A percentile compares a stretch with the other conserved stretches of the same genome.
phyloP scores from a whole-genome alignment of 2,329 filamentous ascomycete genomes.

The Aspergillus neoniger region DNA sequence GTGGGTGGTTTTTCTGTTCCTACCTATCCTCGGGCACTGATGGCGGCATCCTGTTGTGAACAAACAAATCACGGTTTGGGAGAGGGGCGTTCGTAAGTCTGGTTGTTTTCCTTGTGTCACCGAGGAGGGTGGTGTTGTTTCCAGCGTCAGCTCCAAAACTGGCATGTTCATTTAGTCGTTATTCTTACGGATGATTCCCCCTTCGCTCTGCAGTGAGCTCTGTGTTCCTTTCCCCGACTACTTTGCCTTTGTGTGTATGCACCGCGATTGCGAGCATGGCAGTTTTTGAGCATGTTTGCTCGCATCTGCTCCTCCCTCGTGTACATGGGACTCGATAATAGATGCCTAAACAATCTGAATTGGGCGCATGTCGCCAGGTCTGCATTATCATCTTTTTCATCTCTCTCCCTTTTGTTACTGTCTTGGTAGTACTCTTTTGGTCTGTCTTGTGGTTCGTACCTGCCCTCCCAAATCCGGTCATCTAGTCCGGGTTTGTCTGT shows the following conservation, averaged over 20 bases:
- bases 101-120: conserved; percentile 8
- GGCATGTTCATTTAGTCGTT: conserved; percentile 16
- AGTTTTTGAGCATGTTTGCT: not conserved
- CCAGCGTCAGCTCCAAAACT: conserved; percentile 2
- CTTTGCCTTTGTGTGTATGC: not conserved
- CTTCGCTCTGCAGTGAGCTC: conserved; percentile 18
- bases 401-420: not conserved
- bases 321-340: conserved; percentile 7
- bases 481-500: not conserved
- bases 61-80: not conserved
- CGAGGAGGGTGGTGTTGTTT: conserved; percentile 6
- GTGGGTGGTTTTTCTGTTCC: not conserved
- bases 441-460: not conserved
- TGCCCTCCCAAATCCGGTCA: not conserved
- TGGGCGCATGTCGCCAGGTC: conserved; percentile 4
- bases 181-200: conserved; percentile 35
- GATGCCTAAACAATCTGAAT: conserved; percentile 3
- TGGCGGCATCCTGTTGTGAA: conserved; percentile 13
- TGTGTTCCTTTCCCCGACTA: conserved; percentile 7
- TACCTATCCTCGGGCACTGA: conserved; percentile 17
- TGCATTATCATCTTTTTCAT: not conserved
- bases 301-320: not conserved
- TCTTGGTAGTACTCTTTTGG: not conserved
- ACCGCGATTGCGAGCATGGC: not conserved
- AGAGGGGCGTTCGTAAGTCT: conserved; percentile 15